phyloP scores from a whole-genome alignment of 2,329 filamentous ascomycete genomes.

The Fusarium acutatum region DNA sequence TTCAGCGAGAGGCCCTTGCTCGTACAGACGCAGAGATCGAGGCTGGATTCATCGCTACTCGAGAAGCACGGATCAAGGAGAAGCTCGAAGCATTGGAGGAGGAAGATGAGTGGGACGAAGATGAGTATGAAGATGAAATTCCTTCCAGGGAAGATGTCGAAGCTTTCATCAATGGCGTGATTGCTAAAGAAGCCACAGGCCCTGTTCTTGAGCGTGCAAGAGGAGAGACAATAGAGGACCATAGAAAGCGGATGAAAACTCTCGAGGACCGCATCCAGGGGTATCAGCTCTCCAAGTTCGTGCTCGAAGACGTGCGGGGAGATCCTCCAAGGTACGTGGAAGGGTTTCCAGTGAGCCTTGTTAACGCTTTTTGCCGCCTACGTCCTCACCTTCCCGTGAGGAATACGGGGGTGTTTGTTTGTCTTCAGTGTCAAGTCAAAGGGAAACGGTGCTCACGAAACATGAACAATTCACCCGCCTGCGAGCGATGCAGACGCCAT shows the following conservation, averaged over 20 bases:
- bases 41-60: background rate
- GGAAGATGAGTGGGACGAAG: background rate
- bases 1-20: background rate
- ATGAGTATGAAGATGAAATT: background rate
- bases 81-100: background rate
- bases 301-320: background rate
- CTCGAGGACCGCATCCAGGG: slow-evolving; percentile 24
- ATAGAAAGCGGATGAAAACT: slow-evolving; percentile 8
- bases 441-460: slow-evolving; percentile 39
- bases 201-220: background rate
- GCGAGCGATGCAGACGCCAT: slow-evolving; percentile 36
- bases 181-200: background rate
- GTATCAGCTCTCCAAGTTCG: background rate
- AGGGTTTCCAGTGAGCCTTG: slow-evolving; percentile 38
- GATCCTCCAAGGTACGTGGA: slow-evolving; percentile 40
- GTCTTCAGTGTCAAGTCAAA: slow-evolving; percentile 37
- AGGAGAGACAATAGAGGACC: slow-evolving; percentile 1
- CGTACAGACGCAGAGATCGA: background rate
- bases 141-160: slow-evolving; percentile 16
- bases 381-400: background rate
- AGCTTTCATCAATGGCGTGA: slow-evolving; percentile 7
- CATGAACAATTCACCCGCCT: slow-evolving; percentile 1
- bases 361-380: slow-evolving; percentile 24
- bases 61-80: background rate
- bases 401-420: slow-evolving; percentile 6